These are phyloP conservation scores for Sphenostylis stenocarpa DNA, from an alignment of 306 rosid genomes.

Conservation along the genomic window DNA sequence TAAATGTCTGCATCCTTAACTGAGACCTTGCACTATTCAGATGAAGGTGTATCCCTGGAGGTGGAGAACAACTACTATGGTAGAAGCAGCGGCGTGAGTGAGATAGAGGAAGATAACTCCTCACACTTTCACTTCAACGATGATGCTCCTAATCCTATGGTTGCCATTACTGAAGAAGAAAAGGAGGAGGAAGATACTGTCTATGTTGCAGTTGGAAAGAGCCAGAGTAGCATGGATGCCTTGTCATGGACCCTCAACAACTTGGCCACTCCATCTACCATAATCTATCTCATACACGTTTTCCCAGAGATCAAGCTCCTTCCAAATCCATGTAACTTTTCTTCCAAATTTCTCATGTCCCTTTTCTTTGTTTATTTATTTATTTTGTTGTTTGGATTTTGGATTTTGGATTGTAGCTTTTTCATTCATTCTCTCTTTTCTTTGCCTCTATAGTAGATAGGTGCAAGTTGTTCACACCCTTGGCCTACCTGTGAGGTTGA, in stretches of 20 bases:
- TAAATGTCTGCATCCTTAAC: slow-evolving; percentile 12
- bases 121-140: not conserved
- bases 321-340: slow-evolving; percentile 71
- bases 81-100: slow-evolving; percentile 40
- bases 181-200: slow-evolving; percentile 39
- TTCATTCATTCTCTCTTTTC: not conserved
- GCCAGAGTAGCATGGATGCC: slow-evolving; percentile 57
- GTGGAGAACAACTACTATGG: not conserved
- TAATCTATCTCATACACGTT: slow-evolving; percentile 63
- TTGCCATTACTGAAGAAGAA: slow-evolving; percentile 48
- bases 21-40: slow-evolving; percentile 27
- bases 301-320: slow-evolving; percentile 60
- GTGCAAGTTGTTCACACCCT: slow-evolving; percentile 24
- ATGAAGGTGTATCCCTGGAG: slow-evolving; percentile 26
- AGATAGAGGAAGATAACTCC: slow-evolving; percentile 62
- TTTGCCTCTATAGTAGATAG: not conserved
- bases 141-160: slow-evolving; percentile 32
- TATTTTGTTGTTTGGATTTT: not conserved
- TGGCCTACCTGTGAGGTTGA: slow-evolving; percentile 30
- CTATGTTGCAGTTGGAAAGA: slow-evolving; percentile 42
- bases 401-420: not conserved
- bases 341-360: not conserved
- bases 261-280: slow-evolving; percentile 40
- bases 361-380: not conserved
- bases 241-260: slow-evolving; percentile 61